phyloP scores from a whole-genome alignment of 192 early-diverging fungal genomes.

The Coemansia sp. region DNA sequence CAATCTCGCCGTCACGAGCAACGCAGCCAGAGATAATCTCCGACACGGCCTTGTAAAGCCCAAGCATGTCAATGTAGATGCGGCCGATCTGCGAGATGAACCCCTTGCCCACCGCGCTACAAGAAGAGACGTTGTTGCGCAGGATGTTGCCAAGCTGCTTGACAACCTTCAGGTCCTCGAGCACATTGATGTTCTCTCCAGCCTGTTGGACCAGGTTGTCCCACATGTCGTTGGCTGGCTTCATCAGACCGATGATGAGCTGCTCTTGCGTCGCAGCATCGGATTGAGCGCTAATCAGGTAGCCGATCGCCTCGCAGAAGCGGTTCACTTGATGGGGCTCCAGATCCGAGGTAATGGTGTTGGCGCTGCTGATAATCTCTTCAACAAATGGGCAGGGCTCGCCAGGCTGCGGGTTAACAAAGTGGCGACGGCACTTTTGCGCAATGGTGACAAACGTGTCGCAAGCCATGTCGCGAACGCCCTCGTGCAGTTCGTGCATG shows the following conservation, averaged over 20 bases:
- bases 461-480: conserved; percentile 99
- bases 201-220: conserved; percentile 75
- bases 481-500: conserved; percentile 99
- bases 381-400: conserved; percentile 93
- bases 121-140: conserved; percentile 93
- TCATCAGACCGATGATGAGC: conserved; percentile 85
- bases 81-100: conserved; percentile 86
- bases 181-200: conserved; percentile 66
- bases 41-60: conserved; percentile 87
- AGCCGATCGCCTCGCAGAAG: conserved; percentile 98
- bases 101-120: conserved; percentile 80
- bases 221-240: conserved; percentile 88
- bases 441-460: conserved; percentile 99
- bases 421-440: conserved; percentile 95
- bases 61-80: conserved; percentile 88
- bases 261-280: conserved; percentile 75
- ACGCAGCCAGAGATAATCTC: conserved; percentile 78
- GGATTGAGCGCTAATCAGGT: conserved; percentile 94
- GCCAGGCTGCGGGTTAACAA: conserved; percentile 88
- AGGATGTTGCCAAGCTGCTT: conserved; percentile 91
- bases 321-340: conserved; percentile 92
- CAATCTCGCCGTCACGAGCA: conserved; percentile 77
- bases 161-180: conserved; percentile 77
- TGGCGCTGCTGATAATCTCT: conserved; percentile 83
- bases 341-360: conserved; percentile 85